Percentiles rank a stretch among this genome's conserved stretches.
Conservation (phyloP, 2,329 filamentous ascomycete species). For the Aureobasidium vineae region DNA sequence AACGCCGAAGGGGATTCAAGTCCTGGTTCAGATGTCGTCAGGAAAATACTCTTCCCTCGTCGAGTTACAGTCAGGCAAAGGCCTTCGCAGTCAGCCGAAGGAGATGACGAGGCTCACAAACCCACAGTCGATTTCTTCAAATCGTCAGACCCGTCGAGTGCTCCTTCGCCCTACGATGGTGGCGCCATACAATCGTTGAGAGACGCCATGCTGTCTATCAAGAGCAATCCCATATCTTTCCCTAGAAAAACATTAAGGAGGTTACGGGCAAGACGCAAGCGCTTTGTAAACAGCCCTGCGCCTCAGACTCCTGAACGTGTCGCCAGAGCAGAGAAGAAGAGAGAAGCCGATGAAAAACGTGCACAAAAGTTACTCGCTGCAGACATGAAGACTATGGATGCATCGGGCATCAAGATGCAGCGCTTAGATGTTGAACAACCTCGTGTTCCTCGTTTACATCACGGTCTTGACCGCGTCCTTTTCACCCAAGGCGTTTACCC, state of each 20-base stretch:
- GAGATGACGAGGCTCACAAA: not conserved
- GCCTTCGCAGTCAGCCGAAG: not conserved
- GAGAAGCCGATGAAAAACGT: not conserved
- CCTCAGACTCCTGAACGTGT: constrained; percentile 11
- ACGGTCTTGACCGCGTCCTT: constrained; percentile 82
- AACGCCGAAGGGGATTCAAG: not conserved
- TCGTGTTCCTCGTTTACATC: constrained; percentile 62
- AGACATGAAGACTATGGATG: not conserved
- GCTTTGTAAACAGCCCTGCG: not conserved
- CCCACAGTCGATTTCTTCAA: not conserved
- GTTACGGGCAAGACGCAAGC: not conserved
- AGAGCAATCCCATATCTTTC: not conserved
- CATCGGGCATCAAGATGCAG: not conserved
- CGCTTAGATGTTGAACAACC: constrained; percentile 44
- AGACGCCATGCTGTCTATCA: constrained; percentile 21
- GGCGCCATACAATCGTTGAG: constrained; percentile 12
- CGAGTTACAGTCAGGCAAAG: not conserved
- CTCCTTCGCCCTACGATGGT: not conserved
- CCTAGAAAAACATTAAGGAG: not conserved
- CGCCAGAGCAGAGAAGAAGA: not conserved
- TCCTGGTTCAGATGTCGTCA: not conserved
- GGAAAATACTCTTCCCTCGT: not conserved
- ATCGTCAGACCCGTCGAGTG: not conserved
- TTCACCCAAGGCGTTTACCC: constrained; percentile 95
- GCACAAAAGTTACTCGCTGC: not conserved